phyloP scores from a whole-genome alignment of 2,329 filamentous ascomycete species.

The Alternaria novae-zelandiae region DNA sequence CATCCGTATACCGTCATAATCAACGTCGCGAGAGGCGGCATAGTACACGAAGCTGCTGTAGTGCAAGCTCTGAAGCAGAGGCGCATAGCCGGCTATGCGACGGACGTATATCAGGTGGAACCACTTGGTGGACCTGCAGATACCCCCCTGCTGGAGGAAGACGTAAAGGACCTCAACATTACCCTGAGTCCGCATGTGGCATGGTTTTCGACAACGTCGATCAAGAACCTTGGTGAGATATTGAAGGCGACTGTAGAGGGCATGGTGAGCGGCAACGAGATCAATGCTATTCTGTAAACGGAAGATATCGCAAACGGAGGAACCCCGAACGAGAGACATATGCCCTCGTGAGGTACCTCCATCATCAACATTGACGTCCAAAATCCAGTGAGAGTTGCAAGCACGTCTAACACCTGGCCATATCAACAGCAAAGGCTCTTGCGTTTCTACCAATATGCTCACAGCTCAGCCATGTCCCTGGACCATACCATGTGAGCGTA shows the following conservation, averaged over 20 bases:
- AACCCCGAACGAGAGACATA: neutral
- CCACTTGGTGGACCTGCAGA: slow-evolving; percentile 52
- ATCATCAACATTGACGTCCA: neutral
- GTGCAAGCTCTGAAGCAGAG: slow-evolving; percentile 53
- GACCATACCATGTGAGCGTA: neutral
- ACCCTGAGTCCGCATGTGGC: slow-evolving; percentile 61
- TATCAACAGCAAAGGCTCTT: neutral
- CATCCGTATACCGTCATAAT: slow-evolving; percentile 54
- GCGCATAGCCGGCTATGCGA: slow-evolving; percentile 57
- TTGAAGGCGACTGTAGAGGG: slow-evolving; percentile 57
- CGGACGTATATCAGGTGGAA: slow-evolving; percentile 59
- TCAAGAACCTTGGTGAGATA: slow-evolving; percentile 54
- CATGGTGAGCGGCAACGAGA: slow-evolving; percentile 50
- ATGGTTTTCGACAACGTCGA: slow-evolving; percentile 59
- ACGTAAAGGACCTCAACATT: slow-evolving; percentile 56
- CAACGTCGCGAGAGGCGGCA: slow-evolving; percentile 59
- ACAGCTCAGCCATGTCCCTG: neutral
- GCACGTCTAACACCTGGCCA: neutral
- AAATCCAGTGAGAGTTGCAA: neutral
- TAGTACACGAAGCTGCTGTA: slow-evolving; percentile 59
- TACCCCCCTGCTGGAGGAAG: slow-evolving; percentile 53
- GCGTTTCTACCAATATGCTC: neutral
- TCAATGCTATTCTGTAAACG: slow-evolving; percentile 45
- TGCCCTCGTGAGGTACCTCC: neutral
- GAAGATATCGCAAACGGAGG: neutral